Conservation (phyloP, 148 eudicot species). For the Arctostaphylos glauca region DNA sequence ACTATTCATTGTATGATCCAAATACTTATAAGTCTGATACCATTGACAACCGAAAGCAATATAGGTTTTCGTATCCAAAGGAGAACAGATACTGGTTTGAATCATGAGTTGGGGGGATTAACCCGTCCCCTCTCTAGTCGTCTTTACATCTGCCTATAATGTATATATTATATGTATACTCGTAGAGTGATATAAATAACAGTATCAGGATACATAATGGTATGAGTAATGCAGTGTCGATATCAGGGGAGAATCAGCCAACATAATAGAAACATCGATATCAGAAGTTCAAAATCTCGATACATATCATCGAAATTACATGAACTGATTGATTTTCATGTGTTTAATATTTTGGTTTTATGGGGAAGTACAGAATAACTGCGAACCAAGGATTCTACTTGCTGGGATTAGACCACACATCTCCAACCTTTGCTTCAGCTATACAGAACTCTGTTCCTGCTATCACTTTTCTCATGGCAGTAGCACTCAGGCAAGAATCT, state of each 20-base stretch:
- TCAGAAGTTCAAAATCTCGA: neutral
- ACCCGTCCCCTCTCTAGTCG: too few species aligned
- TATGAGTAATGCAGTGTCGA: too few species aligned
- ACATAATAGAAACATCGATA: neutral
- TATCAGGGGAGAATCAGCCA: neutral
- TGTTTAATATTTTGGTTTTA: neutral
- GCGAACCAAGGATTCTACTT: conserved; percentile 97
- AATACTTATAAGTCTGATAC: too few species aligned
- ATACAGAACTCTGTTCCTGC: conserved; percentile 99
- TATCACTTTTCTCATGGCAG: conserved; percentile 97
- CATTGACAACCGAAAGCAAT: too few species aligned
- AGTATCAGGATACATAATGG: too few species aligned
- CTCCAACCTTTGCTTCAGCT: conserved; percentile 97
- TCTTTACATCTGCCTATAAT: too few species aligned
- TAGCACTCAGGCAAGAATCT: conserved; percentile 53
- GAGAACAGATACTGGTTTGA: too few species aligned
- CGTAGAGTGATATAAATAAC: too few species aligned
- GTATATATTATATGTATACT: too few species aligned
- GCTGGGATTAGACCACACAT: conserved; percentile 93
- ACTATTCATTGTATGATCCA: too few species aligned
- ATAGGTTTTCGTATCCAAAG: too few species aligned
- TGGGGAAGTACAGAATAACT: conserved; percentile 59
- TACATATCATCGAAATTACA: neutral
- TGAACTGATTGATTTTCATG: neutral
- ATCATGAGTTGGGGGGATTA: too few species aligned